These are phyloP conservation scores for Cladorrhinum sp. DNA, from an alignment of 2,329 filamentous ascomycete species.

Conservation along the genomic window DNA sequence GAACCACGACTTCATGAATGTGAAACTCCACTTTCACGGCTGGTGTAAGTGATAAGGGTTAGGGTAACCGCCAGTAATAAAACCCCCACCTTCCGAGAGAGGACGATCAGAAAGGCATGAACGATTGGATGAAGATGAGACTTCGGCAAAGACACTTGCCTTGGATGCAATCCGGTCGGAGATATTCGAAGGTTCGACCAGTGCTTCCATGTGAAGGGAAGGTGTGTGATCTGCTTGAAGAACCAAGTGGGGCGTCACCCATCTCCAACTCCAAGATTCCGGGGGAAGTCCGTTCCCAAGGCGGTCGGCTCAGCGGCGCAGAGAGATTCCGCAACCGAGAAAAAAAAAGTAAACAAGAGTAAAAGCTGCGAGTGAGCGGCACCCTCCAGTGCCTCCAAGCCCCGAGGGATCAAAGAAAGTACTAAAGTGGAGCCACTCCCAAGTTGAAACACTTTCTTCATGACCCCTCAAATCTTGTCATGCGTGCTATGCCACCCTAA, in stretches of 20 bases:
- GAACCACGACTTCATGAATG: neutral
- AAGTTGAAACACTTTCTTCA: slow-evolving; percentile 5
- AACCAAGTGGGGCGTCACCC: neutral
- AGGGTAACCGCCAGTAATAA: neutral
- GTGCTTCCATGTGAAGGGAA: neutral
- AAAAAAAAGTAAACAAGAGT: neutral
- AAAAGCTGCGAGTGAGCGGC: neutral
- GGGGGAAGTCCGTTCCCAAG: neutral
- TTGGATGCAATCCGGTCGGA: neutral
- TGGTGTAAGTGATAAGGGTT: slow-evolving; percentile 12
- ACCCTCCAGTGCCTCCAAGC: neutral
- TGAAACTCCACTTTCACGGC: neutral
- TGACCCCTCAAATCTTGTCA: slow-evolving; percentile 6
- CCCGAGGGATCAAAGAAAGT: neutral
- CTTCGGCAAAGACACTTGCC: neutral
- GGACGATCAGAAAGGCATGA: neutral
- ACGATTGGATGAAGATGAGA: neutral
- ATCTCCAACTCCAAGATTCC: neutral
- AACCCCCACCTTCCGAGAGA: neutral
- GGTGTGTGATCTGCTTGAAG: neutral
- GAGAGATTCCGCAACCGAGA: neutral
- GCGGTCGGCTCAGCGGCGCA: neutral
- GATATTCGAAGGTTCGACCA: neutral
- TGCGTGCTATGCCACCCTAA: neutral
- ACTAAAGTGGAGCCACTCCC: slow-evolving; percentile 1